These are phyloP conservation scores for Bruguiera sexangula DNA, from an alignment of 345 rosid species.

Conservation along the genomic window DNA sequence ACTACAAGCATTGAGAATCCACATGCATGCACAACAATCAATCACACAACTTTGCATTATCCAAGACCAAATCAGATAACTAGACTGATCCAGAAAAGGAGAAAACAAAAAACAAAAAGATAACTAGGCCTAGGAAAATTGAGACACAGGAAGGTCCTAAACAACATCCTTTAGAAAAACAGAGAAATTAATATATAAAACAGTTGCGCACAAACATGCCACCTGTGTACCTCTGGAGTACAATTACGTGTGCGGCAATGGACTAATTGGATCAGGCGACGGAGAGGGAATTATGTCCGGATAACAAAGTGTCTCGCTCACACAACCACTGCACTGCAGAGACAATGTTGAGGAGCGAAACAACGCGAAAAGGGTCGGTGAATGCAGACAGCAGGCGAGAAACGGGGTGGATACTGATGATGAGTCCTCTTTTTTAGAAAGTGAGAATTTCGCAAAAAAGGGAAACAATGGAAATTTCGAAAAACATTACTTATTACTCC, in stretches of 20 bases:
- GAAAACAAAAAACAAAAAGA: too few relatives aligned
- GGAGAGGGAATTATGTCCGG: not conserved
- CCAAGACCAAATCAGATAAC: not conserved
- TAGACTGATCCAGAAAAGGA: not conserved
- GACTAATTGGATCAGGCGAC: not conserved
- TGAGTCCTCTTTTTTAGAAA: not conserved
- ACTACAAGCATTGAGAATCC: not conserved
- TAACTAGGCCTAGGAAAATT: too few relatives aligned
- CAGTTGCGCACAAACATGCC: not conserved
- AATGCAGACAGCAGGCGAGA: not conserved
- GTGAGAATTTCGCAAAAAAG: conserved; percentile 5
- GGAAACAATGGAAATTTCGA: conserved; percentile 5
- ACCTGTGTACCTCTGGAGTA: not conserved
- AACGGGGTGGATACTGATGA: conserved; percentile 16
- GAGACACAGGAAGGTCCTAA: too few relatives aligned
- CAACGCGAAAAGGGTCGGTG: not conserved
- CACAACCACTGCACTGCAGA: not conserved
- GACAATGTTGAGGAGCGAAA: conserved; percentile 1
- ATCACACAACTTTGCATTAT: not conserved
- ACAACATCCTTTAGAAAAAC: not conserved
- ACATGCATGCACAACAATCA: not conserved
- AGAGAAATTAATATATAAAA: not conserved
- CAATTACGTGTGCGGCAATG: not conserved
- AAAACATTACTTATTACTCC: not conserved
- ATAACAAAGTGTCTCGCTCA: conserved; percentile 32